These are phyloP conservation scores for Akanthomyces uredinophilus DNA, from an alignment of 2,329 filamentous ascomycete genomes.

Conservation along the genomic window DNA sequence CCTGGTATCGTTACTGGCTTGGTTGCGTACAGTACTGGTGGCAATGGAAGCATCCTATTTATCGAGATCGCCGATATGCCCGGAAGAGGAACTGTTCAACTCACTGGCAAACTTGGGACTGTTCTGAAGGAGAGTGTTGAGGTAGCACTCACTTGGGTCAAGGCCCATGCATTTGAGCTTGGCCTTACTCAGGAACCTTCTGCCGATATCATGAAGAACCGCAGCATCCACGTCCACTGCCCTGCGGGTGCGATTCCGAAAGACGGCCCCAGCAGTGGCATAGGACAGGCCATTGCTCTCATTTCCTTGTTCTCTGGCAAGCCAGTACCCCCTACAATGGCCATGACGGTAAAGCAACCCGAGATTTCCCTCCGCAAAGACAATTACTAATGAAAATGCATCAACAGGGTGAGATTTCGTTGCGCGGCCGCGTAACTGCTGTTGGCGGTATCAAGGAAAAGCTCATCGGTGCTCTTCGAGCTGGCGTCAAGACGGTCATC, in stretches of 20 bases:
- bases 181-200: slow-evolving; percentile 74
- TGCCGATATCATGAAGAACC: slow-evolving; percentile 92
- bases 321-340: slow-evolving; percentile 81
- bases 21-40: slow-evolving; percentile 88
- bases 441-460: slow-evolving; percentile 99
- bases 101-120: slow-evolving; percentile 93
- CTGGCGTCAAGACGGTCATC: slow-evolving; percentile 90
- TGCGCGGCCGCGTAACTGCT: slow-evolving; percentile 84
- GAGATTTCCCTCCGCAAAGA: background rate
- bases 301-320: slow-evolving; percentile 86
- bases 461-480: slow-evolving; percentile 85
- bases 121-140: slow-evolving; percentile 97
- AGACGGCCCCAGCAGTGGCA: slow-evolving; percentile 79
- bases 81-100: slow-evolving; percentile 82
- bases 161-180: slow-evolving; percentile 88
- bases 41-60: slow-evolving; percentile 93
- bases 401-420: slow-evolving; percentile 60
- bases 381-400: slow-evolving; percentile 22
- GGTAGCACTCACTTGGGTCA: slow-evolving; percentile 94
- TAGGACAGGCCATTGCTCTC: slow-evolving; percentile 89
- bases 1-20: slow-evolving; percentile 94
- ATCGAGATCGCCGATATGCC: slow-evolving; percentile 99
- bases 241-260: slow-evolving; percentile 93
- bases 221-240: slow-evolving; percentile 93
- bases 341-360: slow-evolving; percentile 68